These are phyloP conservation scores for Nothophoma quercina DNA, from an alignment of 2,329 filamentous ascomycete genomes.

Conservation along the genomic window DNA sequence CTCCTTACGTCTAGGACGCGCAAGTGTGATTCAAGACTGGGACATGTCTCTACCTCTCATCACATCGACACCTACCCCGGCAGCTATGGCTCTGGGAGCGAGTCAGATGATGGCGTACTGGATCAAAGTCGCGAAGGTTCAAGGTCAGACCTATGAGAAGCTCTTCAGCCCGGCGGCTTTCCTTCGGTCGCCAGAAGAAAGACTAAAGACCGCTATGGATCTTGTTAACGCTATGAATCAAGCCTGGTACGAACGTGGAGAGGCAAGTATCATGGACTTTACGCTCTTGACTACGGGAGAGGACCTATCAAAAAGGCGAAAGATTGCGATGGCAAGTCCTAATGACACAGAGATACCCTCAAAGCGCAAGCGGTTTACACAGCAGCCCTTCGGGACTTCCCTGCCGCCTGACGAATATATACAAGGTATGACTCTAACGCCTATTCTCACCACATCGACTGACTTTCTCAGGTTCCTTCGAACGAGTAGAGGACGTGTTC, in stretches of 20 bases:
- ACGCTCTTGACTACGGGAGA: neutral
- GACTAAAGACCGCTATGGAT: constrained; percentile 34
- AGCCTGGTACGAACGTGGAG: constrained; percentile 39
- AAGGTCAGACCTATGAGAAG: constrained; percentile 48
- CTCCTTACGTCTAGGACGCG: constrained; percentile 48
- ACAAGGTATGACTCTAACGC: constrained; percentile 20
- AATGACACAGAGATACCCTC: constrained; percentile 38
- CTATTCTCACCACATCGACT: neutral
- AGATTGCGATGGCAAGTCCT: constrained; percentile 20
- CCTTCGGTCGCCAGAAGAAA: constrained; percentile 33
- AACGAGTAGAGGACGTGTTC: constrained; percentile 41
- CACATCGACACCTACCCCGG: constrained; percentile 9
- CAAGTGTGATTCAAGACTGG: constrained; percentile 49
- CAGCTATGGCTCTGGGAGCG: constrained; percentile 15
- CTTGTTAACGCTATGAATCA: constrained; percentile 39
- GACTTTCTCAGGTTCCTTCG: constrained; percentile 17
- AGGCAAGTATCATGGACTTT: constrained; percentile 26
- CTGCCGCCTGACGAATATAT: constrained; percentile 19
- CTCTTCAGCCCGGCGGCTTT: constrained; percentile 49
- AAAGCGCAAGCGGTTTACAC: constrained; percentile 23
- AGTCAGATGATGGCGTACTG: constrained; percentile 42
- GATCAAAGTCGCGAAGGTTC: constrained; percentile 44
- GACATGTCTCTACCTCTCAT: constrained; percentile 45
- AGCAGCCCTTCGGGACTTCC: constrained; percentile 2
- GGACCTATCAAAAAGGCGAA: constrained; percentile 6